Base-by-base conservation (phyloP, 257 asterid genomes). In the Lycium ferocissimum region DNA sequence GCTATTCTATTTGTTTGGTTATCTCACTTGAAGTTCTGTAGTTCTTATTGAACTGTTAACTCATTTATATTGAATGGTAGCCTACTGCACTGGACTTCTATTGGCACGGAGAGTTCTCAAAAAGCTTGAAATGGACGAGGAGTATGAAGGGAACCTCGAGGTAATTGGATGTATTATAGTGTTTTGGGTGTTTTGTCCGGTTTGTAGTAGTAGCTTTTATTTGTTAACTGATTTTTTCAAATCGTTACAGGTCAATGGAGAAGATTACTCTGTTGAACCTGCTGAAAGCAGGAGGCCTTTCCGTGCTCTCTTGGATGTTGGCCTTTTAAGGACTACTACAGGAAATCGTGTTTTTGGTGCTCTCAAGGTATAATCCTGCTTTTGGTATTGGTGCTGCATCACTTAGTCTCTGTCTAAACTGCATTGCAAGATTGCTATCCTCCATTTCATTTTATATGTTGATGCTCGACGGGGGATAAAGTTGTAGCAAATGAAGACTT, bases 331-430 rank as follows among this genome's bases (percentile, higher is more conserved):
- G 56, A 93, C 97, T 45, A 93, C 95, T 56, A 93, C 97, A 2
- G 95, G 97, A 69, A 93, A 93, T 54, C 94, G 97, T 86, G 92
- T 92, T 40, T 93, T 93, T 86, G 97, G 97, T 88, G 95, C 94
- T 67, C 89, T 91, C 33, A 93, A 92, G 97, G 95, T 91, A 89
- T n/a, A 9, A 11, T 20, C 7, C n/a, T 58, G 40, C 59, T 7
- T 57, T n/a, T 59, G 2, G 26, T 45, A 67, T 37, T 10, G 1
- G 47, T 14, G 81, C 63, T 14, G 81, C 43, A 49, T 58, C 65
- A 58, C 65, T 6, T 58, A 7, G 65, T 58, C 10, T 58, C 65
- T 15, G 26, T 58, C 65, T 58, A 58, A 58, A 58, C 65, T 15
- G 65, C 65, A 58, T 26, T 26, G 33, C 33, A 26, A 26, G 33